These are phyloP conservation scores for Aurantiochytrium sp. DNA, from an alignment of 108 stramenopile genomes.

Conservation along the genomic window DNA sequence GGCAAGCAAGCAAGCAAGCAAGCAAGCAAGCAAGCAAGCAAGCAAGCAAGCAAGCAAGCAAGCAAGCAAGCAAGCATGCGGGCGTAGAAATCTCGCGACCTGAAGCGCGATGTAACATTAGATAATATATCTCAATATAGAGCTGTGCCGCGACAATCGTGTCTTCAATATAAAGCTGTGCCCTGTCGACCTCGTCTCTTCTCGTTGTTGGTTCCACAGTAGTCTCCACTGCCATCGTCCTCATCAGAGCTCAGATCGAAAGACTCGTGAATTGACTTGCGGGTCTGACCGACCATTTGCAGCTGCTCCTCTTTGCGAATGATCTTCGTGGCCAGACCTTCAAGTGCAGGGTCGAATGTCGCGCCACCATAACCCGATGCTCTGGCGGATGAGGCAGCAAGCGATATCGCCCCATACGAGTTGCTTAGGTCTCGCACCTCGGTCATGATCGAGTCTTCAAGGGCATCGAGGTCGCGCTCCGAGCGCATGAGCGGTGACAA, in stretches of 20 bases:
- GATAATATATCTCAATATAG: too few relatives aligned
- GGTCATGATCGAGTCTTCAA: not conserved
- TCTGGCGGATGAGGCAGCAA: not conserved
- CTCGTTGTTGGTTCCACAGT: too few relatives aligned
- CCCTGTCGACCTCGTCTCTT: too few relatives aligned
- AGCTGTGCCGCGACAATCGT: too few relatives aligned
- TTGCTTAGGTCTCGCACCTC: not conserved
- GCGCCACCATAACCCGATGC: not conserved
- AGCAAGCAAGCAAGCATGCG: too few relatives aligned
- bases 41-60: too few relatives aligned
- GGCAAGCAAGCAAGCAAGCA: too few relatives aligned
- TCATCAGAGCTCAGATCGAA: not conserved
- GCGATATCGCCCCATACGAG: not conserved
- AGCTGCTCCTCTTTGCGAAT: not conserved
- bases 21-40: too few relatives aligned
- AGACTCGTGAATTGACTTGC: not conserved
- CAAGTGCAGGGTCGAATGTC: not conserved
- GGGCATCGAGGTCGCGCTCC: not conserved
- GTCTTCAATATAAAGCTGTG: too few relatives aligned
- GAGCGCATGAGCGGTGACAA: not conserved
- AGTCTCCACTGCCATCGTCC: not conserved
- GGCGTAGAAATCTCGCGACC: too few relatives aligned
- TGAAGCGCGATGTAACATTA: too few relatives aligned
- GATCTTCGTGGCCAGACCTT: not conserved
- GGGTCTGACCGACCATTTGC: not conserved